Conservation (phyloP, 352 stramenopile genomes). For the Globisporangium cederbergense region DNA sequence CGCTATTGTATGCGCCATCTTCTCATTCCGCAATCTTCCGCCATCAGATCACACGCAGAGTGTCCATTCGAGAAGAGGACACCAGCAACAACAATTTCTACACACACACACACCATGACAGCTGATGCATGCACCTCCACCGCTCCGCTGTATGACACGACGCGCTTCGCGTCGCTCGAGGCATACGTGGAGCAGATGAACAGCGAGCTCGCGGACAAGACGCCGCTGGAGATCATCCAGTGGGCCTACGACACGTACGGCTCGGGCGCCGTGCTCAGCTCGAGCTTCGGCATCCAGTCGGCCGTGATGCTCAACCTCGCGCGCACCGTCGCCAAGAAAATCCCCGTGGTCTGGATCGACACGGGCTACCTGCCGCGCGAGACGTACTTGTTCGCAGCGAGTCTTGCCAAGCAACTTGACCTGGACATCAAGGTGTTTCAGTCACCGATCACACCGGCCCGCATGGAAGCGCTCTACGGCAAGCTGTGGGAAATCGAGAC, state of each 20-base stretch:
- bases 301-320: conserved; percentile 82
- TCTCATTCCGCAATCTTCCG: conserved; percentile 14
- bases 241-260: conserved; percentile 78
- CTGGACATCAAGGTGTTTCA: conserved; percentile 80
- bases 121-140: neutral
- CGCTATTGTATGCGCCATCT: conserved; percentile 8
- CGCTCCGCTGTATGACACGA: conserved; percentile 25
- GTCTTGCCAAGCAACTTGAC: conserved; percentile 54
- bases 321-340: conserved; percentile 40
- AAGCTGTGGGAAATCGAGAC: conserved; percentile 77
- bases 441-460: conserved; percentile 63
- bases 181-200: conserved; percentile 66
- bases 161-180: conserved; percentile 54
- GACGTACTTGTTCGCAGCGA: conserved; percentile 80
- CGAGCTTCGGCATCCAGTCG: conserved; percentile 86
- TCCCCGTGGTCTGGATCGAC: conserved; percentile 83
- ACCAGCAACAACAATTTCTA: conserved; percentile 1
- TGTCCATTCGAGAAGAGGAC: too few species aligned
- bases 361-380: conserved; percentile 81
- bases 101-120: neutral
- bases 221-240: conserved; percentile 55
- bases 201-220: conserved; percentile 45
- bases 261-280: conserved; percentile 61
- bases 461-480: conserved; percentile 86
- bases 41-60: neutral